Base-by-base conservation (phyloP, 2,329 filamentous ascomycete genomes). In the Cladosporium sp. region DNA sequence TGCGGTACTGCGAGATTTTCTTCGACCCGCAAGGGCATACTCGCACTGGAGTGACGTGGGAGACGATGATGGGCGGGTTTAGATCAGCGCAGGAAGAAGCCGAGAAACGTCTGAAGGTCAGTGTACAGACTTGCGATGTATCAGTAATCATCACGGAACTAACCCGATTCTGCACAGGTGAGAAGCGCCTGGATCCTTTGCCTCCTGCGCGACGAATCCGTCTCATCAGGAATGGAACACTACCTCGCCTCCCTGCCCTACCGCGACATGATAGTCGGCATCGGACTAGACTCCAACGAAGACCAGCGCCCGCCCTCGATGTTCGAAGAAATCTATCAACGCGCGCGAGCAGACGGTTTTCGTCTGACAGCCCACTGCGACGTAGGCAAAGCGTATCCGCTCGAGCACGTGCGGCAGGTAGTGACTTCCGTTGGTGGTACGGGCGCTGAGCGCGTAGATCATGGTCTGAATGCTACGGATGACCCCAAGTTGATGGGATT, bases 351-450 rank as follows among this genome's bases (percentile, higher is more conserved):
- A 14, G 77, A 80, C 42, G 77, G 78, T 0, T 71, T 79, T 56
- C 73, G 76, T 38, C 67, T 79, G 14, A 82, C 80, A 2, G 75
- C 75, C 64, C 80, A 82, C 58, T 81, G 78, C 65, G 80, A 82
- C 59, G 77, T 82, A 45, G 79, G 78, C 45, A 77, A 81, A 61
- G 76, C 78, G 58, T 77, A 81, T 60, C 75, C 76, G 0, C 73
- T 74, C 20, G 74, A 73, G 25, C 77, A 82, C 59, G 72, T 80
- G 15, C 65, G 65, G 1, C 72, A 80, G 59, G 72, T 71, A 5
- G 69, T 71, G 11, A 7, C 40, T 2, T 22, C 50, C 3, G 66
- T 73, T 40, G 70, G 65, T 0, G 70, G 73, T 5, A 61, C 54
- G 0, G 74, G 75, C 0, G 59, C 70, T 0, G 73, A 76, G 47